Evolutionary conservation across 352 stramenopile genomes (phyloP), one percentile per base, ranked within the genome.

Genomic region (Hyaloperonospora brassicae): DNA sequence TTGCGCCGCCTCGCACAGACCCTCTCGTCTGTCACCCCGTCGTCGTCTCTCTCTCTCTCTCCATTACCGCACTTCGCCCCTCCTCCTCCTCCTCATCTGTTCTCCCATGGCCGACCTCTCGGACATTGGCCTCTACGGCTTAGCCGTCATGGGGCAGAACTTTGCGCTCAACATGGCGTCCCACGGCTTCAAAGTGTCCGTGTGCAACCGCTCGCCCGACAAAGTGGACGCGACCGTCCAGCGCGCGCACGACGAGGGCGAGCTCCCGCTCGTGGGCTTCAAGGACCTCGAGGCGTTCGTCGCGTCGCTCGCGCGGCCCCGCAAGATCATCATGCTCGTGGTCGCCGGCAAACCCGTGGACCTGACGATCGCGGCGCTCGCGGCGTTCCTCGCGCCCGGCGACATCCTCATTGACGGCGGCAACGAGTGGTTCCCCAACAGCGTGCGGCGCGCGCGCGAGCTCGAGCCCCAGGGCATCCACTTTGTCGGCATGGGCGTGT

Each of bases 361-460:
- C 64, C 55, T 79, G 57, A 96, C 87, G 13, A 97, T 98, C 73
- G 78, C 75, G 1, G 67, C 72, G 24, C 75, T 98, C 21, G 72
- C 79, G 0, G 62, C 93, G 61, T 76, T 89, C 74, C 82, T 97
- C 68, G 92, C 97, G 64, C 62, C 76, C 36, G 97, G 95, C 12
- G 97, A 99, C 82, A 89, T 99, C 48, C 95, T 99, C 60, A 87
- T 99, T 34, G 97, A 99, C 73, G 97, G 97, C 40, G 97, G 97
- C 27, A 99, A 99, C 84, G 96, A 99, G 81, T 99, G 96, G 96
- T 99, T 96, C 69, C 94, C 95, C 13, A 98, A 99, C 76, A 96
- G 84, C 22, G 74, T 98, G 61, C 90, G 96, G 47, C 87, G 97
- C 56, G 76, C 79, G 0, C 73, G 97, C 62, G 86, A 98, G 67